Base-by-base conservation (phyloP, 148 eudicot species). In the Fallopia convolvulus region DNA sequence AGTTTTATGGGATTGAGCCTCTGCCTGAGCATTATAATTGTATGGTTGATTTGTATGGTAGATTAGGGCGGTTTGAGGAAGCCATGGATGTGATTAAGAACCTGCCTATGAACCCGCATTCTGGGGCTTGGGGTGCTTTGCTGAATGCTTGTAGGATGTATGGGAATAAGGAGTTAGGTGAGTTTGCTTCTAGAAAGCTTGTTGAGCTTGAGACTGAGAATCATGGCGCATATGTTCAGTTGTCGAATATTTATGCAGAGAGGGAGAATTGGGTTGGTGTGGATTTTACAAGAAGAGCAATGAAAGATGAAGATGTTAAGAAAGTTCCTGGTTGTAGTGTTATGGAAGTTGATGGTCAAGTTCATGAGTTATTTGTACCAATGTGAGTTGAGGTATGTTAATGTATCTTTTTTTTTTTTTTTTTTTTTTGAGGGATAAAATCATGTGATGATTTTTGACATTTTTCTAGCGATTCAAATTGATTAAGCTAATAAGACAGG, bases 11-110 rank as follows among this genome's bases (percentile, higher is more conserved):
- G 20, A 9, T 90, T 46, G 72, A 77, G 63, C 91, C 90, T 15
- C 39, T 80, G 12, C 76, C 86, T 66, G 91, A 90, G 73, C 93
- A 90, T 76, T 86, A 90, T 79, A 91, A 89, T 17, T 85, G 88
- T 77, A 88, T 90, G 85, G 89, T 90, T 14, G 90, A 90, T 82
- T 88, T 87, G 79, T 85, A 87, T 55, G 88, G 92, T 52, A 84
- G 89, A 21, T 86, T 86, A 41, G 89, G 94, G 39, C 78, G 78
- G 53, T 78, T 90, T 55, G 76, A 87, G 2, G 89, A 88, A 81
- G 91, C 91, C 70, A 81, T 74, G 77, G 41, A 76, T 18, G 65
- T 87, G 79, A 84, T 90, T 26, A 56, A 66, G 30, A 77, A 26
- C 70, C 87, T 90, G 90, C 90, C 90, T 14, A 82, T 84, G 86